Evolutionary conservation across 306 rosid species (phyloP).

Genomic region (Medicago ruthenica): DNA sequence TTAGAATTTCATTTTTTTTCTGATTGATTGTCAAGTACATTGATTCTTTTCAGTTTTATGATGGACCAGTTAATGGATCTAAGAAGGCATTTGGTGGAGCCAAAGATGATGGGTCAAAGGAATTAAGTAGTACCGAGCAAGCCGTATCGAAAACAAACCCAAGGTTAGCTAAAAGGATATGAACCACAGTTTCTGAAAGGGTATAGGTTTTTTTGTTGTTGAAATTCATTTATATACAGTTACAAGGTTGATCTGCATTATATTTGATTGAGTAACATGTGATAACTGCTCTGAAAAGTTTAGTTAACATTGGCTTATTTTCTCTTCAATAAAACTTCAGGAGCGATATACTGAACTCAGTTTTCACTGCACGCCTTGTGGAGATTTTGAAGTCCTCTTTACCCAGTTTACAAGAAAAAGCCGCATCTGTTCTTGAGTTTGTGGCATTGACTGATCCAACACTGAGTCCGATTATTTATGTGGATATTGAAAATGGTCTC

Average conservation of each 20-base stretch:
- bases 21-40: constrained; percentile 51
- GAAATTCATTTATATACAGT: constrained; percentile 17
- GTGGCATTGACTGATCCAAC: constrained; percentile 67
- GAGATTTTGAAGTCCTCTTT: constrained; percentile 73
- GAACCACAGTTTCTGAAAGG: constrained; percentile 16
- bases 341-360: constrained; percentile 63
- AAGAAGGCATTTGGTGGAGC: constrained; percentile 44
- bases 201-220: constrained; percentile 7
- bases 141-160: constrained; percentile 40
- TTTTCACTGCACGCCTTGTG: constrained; percentile 59
- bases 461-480: constrained; percentile 49
- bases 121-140: constrained; percentile 41
- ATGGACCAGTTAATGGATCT: constrained; percentile 68
- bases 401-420: constrained; percentile 74
- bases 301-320: constrained; percentile 23
- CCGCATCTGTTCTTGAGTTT: constrained; percentile 80
- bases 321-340: constrained; percentile 43
- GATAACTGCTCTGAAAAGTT: not conserved
- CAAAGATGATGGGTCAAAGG: constrained; percentile 34
- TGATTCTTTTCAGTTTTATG: constrained; percentile 73
- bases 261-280: constrained; percentile 33
- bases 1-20: constrained; percentile 38
- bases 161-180: constrained; percentile 51
- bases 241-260: constrained; percentile 19
- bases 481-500: constrained; percentile 74